phyloP scores from a whole-genome alignment of 2,329 filamentous ascomycete genomes.

The Setomelanomma holmii region DNA sequence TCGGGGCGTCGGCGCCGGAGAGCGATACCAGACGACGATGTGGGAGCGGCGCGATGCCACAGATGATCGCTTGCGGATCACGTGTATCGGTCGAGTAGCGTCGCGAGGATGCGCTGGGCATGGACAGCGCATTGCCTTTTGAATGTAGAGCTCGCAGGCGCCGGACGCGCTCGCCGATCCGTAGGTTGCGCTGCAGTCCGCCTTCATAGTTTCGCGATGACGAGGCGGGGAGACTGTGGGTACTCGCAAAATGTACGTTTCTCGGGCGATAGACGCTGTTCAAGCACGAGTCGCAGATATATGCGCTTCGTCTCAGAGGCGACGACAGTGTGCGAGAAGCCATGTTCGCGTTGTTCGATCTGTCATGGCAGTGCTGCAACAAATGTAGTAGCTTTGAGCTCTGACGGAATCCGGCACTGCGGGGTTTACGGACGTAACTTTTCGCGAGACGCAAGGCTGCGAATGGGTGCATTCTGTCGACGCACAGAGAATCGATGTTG shows the following conservation, averaged over 20 bases:
- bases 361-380: not conserved
- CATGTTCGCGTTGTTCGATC: conserved; percentile 15
- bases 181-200: conserved; percentile 28
- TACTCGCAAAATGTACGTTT: conserved; percentile 5
- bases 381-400: no score
- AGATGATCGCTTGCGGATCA: conserved; percentile 47
- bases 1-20: conserved; percentile 77
- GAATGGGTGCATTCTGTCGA: not conserved
- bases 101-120: not conserved
- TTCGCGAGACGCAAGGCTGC: not conserved
- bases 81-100: conserved; percentile 11
- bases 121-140: not conserved
- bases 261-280: conserved; percentile 6
- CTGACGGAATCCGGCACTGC: conserved; percentile 15
- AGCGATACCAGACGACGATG: conserved; percentile 81
- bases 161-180: not conserved
- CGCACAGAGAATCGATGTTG: no score
- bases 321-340: conserved; percentile 7
- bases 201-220: conserved; percentile 8
- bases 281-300: conserved; percentile 32
- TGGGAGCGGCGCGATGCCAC: conserved; percentile 64
- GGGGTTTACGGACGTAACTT: conserved; percentile 26
- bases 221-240: conserved; percentile 15
- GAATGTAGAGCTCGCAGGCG: not conserved
- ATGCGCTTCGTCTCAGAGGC: conserved; percentile 8